phyloP scores from a whole-genome alignment of 768 basidiomycete species.

The Lactarius sanguifluus region DNA sequence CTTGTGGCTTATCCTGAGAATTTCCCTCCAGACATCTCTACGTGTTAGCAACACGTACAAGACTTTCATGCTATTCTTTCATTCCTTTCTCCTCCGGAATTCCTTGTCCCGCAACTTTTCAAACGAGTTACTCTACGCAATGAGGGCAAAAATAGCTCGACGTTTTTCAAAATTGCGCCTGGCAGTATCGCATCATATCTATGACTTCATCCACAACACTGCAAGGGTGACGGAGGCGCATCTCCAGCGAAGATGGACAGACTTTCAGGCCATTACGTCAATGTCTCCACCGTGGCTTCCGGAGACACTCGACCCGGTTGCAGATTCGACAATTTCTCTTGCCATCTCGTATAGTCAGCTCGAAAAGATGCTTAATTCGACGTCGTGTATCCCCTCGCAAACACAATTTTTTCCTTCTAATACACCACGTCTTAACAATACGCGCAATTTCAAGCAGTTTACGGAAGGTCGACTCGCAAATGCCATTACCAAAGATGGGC shows the following conservation, averaged over 20 bases:
- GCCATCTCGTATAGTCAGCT: slow-evolving; percentile 5
- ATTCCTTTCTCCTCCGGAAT: slow-evolving; percentile 11
- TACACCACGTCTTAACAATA: background rate
- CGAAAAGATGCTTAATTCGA: background rate
- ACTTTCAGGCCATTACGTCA: slow-evolving; percentile 3
- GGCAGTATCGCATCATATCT: slow-evolving; percentile 11
- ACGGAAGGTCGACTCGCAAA: background rate
- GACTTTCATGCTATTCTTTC: slow-evolving; percentile 46
- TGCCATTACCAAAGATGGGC: slow-evolving; percentile 2
- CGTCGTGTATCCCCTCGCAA: background rate
- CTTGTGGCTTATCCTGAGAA: slow-evolving; percentile 51
- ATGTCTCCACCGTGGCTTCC: background rate
- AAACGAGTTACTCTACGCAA: slow-evolving; percentile 36
- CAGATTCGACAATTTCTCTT: slow-evolving; percentile 16
- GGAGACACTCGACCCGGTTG: background rate
- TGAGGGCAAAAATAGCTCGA: slow-evolving; percentile 34
- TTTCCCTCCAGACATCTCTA: slow-evolving; percentile 40
- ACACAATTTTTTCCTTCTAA: background rate
- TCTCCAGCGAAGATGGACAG: slow-evolving; percentile 13
- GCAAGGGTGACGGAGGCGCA: background rate
- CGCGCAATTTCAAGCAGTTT: slow-evolving; percentile 8
- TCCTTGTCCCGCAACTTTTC: slow-evolving; percentile 33
- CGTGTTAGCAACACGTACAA: slow-evolving; percentile 41
- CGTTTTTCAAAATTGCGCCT: slow-evolving; percentile 27
- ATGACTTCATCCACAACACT: background rate